These are phyloP conservation scores for Mortierella polycephala DNA, from an alignment of 371 early-diverging fungal species.

Conservation along the genomic window DNA sequence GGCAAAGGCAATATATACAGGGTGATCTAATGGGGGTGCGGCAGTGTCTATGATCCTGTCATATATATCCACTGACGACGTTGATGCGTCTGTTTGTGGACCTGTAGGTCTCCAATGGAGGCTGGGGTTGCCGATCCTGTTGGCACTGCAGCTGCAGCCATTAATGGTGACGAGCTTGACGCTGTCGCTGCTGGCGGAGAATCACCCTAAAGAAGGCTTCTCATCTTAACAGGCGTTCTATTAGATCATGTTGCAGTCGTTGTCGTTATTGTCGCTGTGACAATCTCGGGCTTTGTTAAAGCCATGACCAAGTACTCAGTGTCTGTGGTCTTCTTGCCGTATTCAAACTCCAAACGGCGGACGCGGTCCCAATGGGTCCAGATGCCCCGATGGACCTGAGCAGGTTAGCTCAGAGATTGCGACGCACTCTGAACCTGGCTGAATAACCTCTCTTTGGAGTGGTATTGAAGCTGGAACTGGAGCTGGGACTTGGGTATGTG, in stretches of 20 bases:
- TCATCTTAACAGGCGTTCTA: constrained; percentile 14
- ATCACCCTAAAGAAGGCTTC: constrained; percentile 13
- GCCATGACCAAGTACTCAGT: constrained; percentile 1
- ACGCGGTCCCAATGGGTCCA: constrained; percentile 31
- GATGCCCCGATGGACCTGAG: constrained; percentile 13
- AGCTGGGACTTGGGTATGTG: not conserved
- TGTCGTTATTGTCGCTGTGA: not conserved
- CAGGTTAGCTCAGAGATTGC: not conserved
- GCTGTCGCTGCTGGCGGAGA: not conserved
- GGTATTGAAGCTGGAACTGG: too few relatives aligned
- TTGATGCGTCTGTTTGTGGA: too few relatives aligned
- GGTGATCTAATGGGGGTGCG: too few relatives aligned
- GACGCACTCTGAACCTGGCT: too few relatives aligned
- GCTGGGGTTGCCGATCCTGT: not conserved
- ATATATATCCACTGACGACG: too few relatives aligned
- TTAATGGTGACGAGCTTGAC: not conserved
- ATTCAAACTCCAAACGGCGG: constrained; percentile 18
- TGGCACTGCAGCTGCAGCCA: not conserved
- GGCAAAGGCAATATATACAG: too few relatives aligned
- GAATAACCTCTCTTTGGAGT: too few relatives aligned
- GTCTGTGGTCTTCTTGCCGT: constrained; percentile 28
- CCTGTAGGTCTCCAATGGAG: too few relatives aligned
- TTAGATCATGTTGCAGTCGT: constrained; percentile 7
- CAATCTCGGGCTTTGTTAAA: not conserved
- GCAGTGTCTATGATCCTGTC: too few relatives aligned